Evolutionary conservation across 208 protist genomes (phyloP).

Genomic region (Wallacemonas rigidus): DNA sequence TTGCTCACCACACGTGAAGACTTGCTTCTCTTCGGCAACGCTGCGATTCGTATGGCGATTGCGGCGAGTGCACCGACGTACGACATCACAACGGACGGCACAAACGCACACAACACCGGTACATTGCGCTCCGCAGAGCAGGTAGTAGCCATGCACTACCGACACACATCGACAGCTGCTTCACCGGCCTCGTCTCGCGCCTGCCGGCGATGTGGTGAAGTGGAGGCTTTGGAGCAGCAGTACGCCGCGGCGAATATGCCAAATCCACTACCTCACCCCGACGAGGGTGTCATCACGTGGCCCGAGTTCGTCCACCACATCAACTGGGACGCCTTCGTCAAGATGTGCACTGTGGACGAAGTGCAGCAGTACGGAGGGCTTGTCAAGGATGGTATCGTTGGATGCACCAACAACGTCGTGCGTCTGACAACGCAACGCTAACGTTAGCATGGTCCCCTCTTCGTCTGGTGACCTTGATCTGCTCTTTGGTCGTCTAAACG

Average conservation of each 20-base stretch:
- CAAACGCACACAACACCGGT: no score
- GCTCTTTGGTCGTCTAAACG: no score
- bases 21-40: conserved; percentile 3
- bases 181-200: conserved; percentile 13
- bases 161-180: not conserved
- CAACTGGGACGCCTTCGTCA: conserved; percentile 71
- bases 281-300: conserved; percentile 64
- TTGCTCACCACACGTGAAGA: conserved; percentile 1
- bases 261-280: conserved; percentile 65
- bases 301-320: conserved; percentile 75
- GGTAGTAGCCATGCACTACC: not conserved
- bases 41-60: conserved; percentile 2
- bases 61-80: not conserved
- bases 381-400: conserved; percentile 34
- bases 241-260: conserved; percentile 42
- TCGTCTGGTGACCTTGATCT: no score
- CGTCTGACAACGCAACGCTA: conserved; percentile 18
- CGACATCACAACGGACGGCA: not conserved
- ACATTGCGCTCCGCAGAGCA: not conserved
- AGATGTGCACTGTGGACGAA: conserved; percentile 58
- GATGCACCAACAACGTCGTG: conserved; percentile 54
- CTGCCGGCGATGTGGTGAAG: conserved; percentile 61
- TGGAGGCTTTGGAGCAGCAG: conserved; percentile 47
- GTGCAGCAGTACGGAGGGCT: conserved; percentile 42
- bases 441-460: no score